These are phyloP conservation scores for Bjerkandera adusta DNA, from an alignment of 1,284 basidiomycete genomes.

Conservation along the genomic window DNA sequence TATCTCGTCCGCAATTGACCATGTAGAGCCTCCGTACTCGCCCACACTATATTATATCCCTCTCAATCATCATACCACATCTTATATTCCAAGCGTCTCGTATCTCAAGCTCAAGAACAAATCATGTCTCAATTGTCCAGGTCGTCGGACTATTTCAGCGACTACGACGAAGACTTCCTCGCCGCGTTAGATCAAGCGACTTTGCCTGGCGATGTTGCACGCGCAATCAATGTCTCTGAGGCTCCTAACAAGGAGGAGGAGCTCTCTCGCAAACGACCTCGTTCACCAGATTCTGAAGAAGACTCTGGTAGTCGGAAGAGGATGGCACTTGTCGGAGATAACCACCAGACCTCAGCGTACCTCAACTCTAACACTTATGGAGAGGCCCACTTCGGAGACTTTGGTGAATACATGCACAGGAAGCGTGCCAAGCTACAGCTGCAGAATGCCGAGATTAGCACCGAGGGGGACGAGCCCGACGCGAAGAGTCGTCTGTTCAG, in stretches of 20 bases:
- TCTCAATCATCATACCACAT: too few relatives aligned
- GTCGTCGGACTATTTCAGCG: constrained; percentile 54
- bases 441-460: constrained; percentile 68
- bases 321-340: constrained; percentile 19
- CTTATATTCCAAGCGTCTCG: too few relatives aligned
- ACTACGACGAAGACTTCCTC: constrained; percentile 55
- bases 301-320: constrained; percentile 17
- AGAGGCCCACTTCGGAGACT: constrained; percentile 78
- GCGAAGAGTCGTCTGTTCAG: constrained; percentile 61
- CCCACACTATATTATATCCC: too few relatives aligned
- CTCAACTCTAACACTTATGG: constrained; percentile 59
- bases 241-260: not conserved
- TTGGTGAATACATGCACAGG: constrained; percentile 84
- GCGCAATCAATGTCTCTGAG: not conserved
- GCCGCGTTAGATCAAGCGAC: constrained; percentile 44
- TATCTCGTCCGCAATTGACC: too few relatives aligned
- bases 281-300: constrained; percentile 20
- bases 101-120: too few relatives aligned
- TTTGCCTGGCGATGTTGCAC: constrained; percentile 44
- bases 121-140: too few relatives aligned
- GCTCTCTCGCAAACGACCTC: constrained; percentile 8
- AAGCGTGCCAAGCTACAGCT: constrained; percentile 91
- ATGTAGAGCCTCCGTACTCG: too few relatives aligned
- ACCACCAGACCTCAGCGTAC: constrained; percentile 18
- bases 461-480: constrained; percentile 20